Percentiles rank a stretch among this genome's conserved stretches.
phyloP scores from a whole-genome alignment of 2,329 filamentous ascomycete species.

The Xylariaceae sp. region DNA sequence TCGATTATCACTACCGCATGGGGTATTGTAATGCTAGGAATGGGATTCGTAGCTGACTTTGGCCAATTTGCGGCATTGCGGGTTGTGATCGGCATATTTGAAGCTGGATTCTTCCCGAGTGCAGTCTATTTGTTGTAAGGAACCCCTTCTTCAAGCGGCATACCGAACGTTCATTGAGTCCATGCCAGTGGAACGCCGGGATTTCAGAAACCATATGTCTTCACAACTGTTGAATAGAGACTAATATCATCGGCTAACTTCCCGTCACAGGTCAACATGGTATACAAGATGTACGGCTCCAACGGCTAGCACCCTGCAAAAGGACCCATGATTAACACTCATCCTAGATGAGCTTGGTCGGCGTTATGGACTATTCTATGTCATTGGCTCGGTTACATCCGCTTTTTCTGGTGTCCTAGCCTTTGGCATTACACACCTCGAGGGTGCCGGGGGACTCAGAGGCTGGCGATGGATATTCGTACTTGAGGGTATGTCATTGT shows the following conservation, averaged over 20 bases:
- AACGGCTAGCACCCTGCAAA: not conserved
- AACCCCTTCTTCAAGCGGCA: not conserved
- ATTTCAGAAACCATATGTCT: not conserved
- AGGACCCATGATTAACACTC: conserved; percentile 4
- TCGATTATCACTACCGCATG: conserved; percentile 52
- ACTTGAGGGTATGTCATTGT: conserved; percentile 41
- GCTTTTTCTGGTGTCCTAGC: conserved; percentile 66
- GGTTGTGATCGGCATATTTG: conserved; percentile 58
- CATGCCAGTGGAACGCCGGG: not conserved
- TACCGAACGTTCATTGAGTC: not conserved
- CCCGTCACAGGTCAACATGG: conserved; percentile 51
- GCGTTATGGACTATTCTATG: conserved; percentile 65
- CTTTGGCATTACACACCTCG: conserved; percentile 64
- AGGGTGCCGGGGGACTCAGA: conserved; percentile 49
- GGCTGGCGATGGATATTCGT: conserved; percentile 69
- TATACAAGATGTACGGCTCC: conserved; percentile 57
- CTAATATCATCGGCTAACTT: not conserved
- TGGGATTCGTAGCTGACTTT: conserved; percentile 58
- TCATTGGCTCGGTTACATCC: conserved; percentile 62
- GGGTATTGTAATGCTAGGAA: conserved; percentile 60
- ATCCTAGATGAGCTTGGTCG: conserved; percentile 61
- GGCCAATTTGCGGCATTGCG: conserved; percentile 51
- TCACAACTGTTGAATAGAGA: not conserved
- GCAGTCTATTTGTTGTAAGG: conserved; percentile 65
- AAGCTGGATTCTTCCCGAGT: conserved; percentile 68